Evolutionary conservation across 163 green algal species (phyloP).

Genomic region (Volvox carteri): DNA sequence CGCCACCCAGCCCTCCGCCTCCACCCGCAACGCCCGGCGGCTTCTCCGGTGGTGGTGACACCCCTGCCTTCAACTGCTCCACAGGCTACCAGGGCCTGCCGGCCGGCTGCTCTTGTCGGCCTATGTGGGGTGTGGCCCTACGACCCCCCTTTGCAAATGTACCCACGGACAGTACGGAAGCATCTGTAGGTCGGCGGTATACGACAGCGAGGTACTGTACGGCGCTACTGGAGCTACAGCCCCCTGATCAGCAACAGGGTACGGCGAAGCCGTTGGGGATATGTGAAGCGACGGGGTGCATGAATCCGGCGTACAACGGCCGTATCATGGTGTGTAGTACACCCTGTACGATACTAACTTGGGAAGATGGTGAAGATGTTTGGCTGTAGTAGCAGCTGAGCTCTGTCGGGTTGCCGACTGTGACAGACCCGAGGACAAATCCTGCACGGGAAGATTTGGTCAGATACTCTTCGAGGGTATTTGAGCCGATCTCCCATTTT

Average conservation of each 20-base stretch:
- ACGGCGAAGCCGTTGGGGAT: neutral
- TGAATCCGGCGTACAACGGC: neutral
- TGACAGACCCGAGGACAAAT: no score
- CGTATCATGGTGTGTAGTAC: slow-evolving; percentile 37
- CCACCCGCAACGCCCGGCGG: no score
- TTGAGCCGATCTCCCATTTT: no score
- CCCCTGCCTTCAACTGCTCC: neutral
- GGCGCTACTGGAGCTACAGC: slow-evolving; percentile 29
- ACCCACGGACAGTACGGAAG: neutral
- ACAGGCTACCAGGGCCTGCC: slow-evolving; percentile 25
- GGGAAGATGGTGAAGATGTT: neutral
- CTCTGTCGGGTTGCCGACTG: no score
- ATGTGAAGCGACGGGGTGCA: slow-evolving; percentile 26
- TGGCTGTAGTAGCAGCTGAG: neutral
- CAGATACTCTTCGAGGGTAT: no score
- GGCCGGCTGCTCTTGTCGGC: slow-evolving; percentile 14
- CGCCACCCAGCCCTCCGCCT: no score
- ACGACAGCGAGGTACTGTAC: slow-evolving; percentile 5
- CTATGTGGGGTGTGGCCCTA: slow-evolving; percentile 13
- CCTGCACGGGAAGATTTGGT: no score
- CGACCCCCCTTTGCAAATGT: neutral
- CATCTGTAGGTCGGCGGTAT: slow-evolving; percentile 20
- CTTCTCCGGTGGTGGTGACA: no score
- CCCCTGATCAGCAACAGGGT: neutral
- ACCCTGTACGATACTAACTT: neutral